phyloP scores from a whole-genome alignment of 2,329 filamentous ascomycete species.

The Colletotrichum limetticola region DNA sequence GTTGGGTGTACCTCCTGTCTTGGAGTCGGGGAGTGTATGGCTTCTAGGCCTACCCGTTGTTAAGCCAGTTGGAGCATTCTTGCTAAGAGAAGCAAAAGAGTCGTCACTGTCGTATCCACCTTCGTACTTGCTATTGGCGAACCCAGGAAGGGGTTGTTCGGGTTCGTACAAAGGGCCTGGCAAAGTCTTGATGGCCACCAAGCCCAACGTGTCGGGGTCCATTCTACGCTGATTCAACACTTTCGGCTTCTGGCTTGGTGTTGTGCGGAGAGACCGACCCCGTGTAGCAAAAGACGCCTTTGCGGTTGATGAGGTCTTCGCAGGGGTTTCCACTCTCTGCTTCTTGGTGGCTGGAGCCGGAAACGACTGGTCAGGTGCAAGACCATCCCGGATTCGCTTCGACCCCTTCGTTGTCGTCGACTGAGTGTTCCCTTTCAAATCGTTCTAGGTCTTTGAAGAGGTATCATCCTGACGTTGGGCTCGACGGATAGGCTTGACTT shows the following conservation, averaged over 20 bases:
- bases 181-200: slow-evolving; percentile 16
- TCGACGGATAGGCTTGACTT: neutral
- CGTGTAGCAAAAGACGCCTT: neutral
- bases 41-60: neutral
- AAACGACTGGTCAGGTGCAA: neutral
- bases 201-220: slow-evolving; percentile 7
- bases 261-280: neutral
- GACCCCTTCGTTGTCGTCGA: neutral
- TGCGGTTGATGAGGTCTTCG: neutral
- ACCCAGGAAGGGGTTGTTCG: neutral
- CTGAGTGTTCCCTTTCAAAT: neutral
- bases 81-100: neutral
- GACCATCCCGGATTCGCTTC: neutral
- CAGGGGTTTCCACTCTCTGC: neutral
- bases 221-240: slow-evolving; percentile 21
- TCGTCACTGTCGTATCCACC: neutral
- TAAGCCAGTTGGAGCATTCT: neutral
- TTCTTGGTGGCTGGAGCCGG: neutral
- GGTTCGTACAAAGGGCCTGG: slow-evolving; percentile 13
- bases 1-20: neutral
- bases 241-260: slow-evolving; percentile 2
- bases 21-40: neutral
- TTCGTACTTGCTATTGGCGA: slow-evolving; percentile 1
- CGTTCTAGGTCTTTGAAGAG: slow-evolving; percentile 20
- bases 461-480: slow-evolving; percentile 4